Evolutionary conservation across 2,329 filamentous ascomycete genomes (phyloP), one percentile per base, ranked within the genome.

Genomic region (Aspergillus pseudonomiae): DNA sequence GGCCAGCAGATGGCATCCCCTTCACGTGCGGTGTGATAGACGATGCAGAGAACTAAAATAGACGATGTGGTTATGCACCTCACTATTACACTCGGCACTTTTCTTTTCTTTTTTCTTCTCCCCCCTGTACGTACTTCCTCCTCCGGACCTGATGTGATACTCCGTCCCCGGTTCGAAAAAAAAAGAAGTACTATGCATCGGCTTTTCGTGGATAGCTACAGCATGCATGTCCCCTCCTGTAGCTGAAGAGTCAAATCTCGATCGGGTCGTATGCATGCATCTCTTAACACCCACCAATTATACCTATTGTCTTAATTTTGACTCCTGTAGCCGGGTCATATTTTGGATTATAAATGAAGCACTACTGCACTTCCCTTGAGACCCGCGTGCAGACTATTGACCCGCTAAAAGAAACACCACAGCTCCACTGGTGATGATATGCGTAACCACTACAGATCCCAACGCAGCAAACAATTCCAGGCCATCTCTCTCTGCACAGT

Each of bases 1-100:
- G n/a, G 30, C 19, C 39, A 53, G 14, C 3, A 21, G 3, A 53
- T 53, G 16, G 26, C 30, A 24, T 2, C 21, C 21, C 16, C n/a
- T 21, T 34, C 52, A 54, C 52, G 52, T 54, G 52, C 52, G 52
- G 52, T 54, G 52, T 36, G 52, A 54, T 54, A 21, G 24, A 14
- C 6, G 30, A 54, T 54, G 52, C 52, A 54, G 52, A 21, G 16
- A 32, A 32, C 28, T 19, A 53, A 53, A 41, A 41, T 36, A 36
- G 16, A 36, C 14, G 5, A 36, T 36, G 10, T 46, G 43, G 43
- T 12, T 34, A 54, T 54, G 52, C 52, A 53, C 28, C 12, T 12
- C 19, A 9, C 7, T 2, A 36, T 54, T 30, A 54, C 52, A 54
- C 32, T 54, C 52, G 52, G 52, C 52, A 54, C 30, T 54, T 54